These are phyloP conservation scores for Panicum hallii DNA, from an alignment of 202 grass and related monocot genomes.

Conservation along the genomic window DNA sequence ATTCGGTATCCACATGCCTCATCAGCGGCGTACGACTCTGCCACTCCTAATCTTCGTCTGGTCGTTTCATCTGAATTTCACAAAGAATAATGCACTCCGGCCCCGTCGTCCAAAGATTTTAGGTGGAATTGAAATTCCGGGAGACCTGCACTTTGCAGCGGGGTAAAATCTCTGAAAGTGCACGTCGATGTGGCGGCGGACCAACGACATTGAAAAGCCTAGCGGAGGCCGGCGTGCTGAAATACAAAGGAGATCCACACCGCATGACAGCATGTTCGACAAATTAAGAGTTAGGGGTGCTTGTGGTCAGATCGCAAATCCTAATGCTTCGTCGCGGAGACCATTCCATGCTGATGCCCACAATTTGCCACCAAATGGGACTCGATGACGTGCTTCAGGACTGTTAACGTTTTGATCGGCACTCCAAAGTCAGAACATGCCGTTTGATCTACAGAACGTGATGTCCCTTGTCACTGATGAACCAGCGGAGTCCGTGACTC, in stretches of 20 bases:
- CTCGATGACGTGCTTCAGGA: neutral
- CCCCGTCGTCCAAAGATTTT: neutral
- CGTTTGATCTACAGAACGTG: neutral
- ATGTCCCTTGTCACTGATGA: neutral
- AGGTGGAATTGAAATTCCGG: conserved; percentile 10
- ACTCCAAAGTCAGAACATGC: neutral
- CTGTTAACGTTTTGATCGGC: neutral
- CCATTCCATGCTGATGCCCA: neutral
- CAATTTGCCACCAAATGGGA: conserved; percentile 28
- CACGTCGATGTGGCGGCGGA: neutral
- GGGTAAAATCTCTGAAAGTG: neutral
- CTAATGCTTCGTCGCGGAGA: neutral
- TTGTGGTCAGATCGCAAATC: conserved; percentile 13
- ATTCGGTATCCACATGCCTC: conserved; percentile 3
- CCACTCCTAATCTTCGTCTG: neutral
- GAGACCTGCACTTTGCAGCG: neutral
- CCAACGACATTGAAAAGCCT: neutral
- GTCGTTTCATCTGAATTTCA: neutral
- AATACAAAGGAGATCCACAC: conserved; percentile 28
- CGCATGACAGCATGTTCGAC: conserved; percentile 34
- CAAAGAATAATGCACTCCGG: neutral
- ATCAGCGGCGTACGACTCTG: neutral
- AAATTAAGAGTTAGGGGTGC: neutral
- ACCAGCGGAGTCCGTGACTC: neutral
- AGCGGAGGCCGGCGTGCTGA: neutral